Evolutionary conservation across 2,329 filamentous ascomycete genomes (phyloP).

Genomic region (Diplodia seriata): DNA sequence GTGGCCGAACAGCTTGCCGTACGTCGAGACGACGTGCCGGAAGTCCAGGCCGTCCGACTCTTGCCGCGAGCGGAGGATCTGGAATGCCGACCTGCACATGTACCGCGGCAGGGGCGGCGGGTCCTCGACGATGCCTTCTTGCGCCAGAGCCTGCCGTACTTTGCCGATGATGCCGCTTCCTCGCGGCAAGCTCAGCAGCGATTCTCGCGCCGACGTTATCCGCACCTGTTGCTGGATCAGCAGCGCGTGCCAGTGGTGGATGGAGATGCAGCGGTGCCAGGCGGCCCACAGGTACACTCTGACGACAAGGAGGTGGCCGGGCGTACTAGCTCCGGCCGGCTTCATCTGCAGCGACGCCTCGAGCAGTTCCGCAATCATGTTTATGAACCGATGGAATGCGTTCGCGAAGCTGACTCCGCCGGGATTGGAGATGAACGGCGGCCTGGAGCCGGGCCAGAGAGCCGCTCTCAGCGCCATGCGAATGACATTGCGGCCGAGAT

Average conservation of each 20-base stretch:
- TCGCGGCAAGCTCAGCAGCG: background rate
- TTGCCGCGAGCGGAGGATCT: background rate
- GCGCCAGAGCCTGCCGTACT: background rate
- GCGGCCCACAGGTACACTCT: background rate
- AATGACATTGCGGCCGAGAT: background rate
- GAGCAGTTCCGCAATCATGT: background rate
- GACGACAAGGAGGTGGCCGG: background rate
- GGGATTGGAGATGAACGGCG: background rate
- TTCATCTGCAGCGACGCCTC: background rate
- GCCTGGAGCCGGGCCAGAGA: background rate
- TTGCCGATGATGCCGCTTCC: background rate
- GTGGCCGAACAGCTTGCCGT: background rate
- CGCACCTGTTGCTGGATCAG: background rate
- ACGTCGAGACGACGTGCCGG: background rate
- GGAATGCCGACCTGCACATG: slow-evolving; percentile 5
- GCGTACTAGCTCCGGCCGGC: background rate
- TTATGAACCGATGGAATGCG: background rate
- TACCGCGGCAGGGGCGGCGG: background rate
- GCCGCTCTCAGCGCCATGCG: background rate
- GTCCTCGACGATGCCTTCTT: background rate
- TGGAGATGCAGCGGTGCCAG: background rate
- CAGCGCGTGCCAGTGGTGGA: background rate
- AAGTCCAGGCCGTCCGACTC: background rate
- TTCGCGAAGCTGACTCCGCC: background rate
- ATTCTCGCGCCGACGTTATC: background rate